These are phyloP conservation scores for Pholiota adiposa DNA, from an alignment of 1,284 basidiomycete genomes.

Conservation along the genomic window DNA sequence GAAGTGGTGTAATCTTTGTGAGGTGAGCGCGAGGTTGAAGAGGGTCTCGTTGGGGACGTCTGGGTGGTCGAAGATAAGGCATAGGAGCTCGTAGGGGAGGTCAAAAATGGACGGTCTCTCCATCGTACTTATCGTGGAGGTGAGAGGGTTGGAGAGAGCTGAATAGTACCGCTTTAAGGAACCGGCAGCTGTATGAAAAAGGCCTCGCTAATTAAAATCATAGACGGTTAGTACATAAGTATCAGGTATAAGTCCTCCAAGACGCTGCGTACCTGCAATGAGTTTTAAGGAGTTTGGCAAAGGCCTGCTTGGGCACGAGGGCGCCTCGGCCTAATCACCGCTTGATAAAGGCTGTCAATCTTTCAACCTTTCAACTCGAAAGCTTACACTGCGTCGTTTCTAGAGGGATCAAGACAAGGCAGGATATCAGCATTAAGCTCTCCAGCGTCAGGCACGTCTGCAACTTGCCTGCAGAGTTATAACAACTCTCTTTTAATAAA, in stretches of 20 bases:
- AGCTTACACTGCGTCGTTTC: not conserved
- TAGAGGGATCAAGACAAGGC: not conserved
- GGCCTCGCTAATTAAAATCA: not conserved
- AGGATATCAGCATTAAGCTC: not conserved
- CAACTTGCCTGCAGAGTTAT: not conserved
- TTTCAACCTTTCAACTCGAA: too few relatives aligned
- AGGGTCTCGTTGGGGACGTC: conserved; percentile 15
- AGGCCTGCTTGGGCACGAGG: too few relatives aligned
- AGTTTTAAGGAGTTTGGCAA: not conserved
- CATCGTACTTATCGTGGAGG: not conserved
- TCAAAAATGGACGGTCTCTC: conserved; percentile 12
- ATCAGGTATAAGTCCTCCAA: not conserved
- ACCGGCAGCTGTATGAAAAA: not conserved
- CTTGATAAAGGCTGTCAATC: not conserved
- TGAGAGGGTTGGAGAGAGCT: not conserved
- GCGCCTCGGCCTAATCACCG: not conserved
- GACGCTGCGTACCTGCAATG: not conserved
- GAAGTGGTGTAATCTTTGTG: conserved; percentile 18
- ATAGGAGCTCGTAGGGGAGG: conserved; percentile 25
- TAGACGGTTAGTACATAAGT: not conserved
- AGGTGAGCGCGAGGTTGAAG: conserved; percentile 19
- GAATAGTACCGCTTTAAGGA: not conserved
- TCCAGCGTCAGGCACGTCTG: not conserved
- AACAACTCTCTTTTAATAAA: not conserved
- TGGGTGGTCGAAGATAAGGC: conserved; percentile 22